These are phyloP conservation scores for Aureobasidium sp. DNA, from an alignment of 2,329 filamentous ascomycete genomes.

Conservation along the genomic window DNA sequence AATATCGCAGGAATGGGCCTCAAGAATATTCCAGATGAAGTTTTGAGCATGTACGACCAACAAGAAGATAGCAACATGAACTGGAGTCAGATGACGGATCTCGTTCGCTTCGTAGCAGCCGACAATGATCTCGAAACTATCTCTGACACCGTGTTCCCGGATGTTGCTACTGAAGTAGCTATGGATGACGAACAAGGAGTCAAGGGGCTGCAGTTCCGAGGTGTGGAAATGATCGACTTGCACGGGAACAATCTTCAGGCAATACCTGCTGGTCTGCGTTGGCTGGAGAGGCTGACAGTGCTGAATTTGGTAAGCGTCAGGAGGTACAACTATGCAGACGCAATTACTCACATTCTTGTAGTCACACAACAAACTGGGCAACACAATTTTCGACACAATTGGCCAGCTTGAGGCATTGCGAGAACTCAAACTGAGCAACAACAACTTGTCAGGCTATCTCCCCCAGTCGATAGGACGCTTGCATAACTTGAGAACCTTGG, in stretches of 20 bases:
- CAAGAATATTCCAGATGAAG: slow-evolving; percentile 70
- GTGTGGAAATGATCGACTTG: slow-evolving; percentile 72
- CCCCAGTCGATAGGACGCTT: slow-evolving; percentile 58
- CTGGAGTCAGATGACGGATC: slow-evolving; percentile 89
- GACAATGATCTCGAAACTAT: slow-evolving; percentile 80
- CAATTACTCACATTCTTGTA: slow-evolving; percentile 27
- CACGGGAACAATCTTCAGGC: slow-evolving; percentile 73
- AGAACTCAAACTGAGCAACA: slow-evolving; percentile 76
- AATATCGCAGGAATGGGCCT: slow-evolving; percentile 83
- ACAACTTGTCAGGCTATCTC: slow-evolving; percentile 63
- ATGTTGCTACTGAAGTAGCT: slow-evolving; percentile 48
- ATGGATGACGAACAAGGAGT: slow-evolving; percentile 58
- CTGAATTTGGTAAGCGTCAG: slow-evolving; percentile 57
- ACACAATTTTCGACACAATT: slow-evolving; percentile 64
- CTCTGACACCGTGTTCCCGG: slow-evolving; percentile 70
- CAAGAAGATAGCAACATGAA: slow-evolving; percentile 56
- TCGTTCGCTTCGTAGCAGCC: slow-evolving; percentile 75
- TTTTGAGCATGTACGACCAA: slow-evolving; percentile 83
- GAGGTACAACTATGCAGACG: neutral
- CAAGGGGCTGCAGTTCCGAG: slow-evolving; percentile 70
- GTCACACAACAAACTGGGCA: slow-evolving; percentile 75
- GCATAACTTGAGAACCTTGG: slow-evolving; percentile 66
- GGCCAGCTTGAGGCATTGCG: slow-evolving; percentile 64
- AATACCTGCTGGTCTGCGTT: slow-evolving; percentile 68
- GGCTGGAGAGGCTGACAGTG: slow-evolving; percentile 65